These are phyloP conservation scores for Sorghum bicolor DNA, from an alignment of 176 grass and related monocot genomes.

Conservation along the genomic window DNA sequence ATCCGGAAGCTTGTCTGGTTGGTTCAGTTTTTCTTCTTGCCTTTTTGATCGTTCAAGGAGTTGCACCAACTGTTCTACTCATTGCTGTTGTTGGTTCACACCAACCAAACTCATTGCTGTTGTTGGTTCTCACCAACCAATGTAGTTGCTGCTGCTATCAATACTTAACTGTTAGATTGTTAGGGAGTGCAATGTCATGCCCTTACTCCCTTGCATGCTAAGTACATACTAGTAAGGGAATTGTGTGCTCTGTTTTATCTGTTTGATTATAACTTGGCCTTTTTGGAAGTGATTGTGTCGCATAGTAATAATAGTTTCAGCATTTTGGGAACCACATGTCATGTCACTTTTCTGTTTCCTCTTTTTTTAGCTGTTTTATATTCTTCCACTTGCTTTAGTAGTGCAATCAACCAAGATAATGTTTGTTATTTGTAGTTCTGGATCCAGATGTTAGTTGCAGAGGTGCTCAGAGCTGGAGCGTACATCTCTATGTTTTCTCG, in stretches of 20 bases:
- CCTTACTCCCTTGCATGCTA: neutral
- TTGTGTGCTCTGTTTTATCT: neutral
- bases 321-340: neutral
- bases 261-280: neutral
- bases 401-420: conserved; percentile 3
- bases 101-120: neutral
- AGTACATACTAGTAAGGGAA: neutral
- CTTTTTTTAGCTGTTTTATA: neutral
- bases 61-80: neutral
- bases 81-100: neutral
- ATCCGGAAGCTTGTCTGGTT: neutral
- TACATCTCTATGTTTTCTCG: conserved; percentile 31
- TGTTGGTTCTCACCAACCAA: neutral
- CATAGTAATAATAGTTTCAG: neutral
- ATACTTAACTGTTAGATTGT: neutral
- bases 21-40: neutral
- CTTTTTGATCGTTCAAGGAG: neutral
- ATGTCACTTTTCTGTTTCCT: neutral
- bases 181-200: neutral
- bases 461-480: conserved; percentile 36
- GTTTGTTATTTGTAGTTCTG: conserved; percentile 26
- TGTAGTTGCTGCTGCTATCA: neutral
- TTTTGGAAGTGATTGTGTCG: neutral
- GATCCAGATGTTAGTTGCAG: conserved; percentile 43
- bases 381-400: neutral